These are phyloP conservation scores for Sporisorium reilianum DNA, from an alignment of 1,284 basidiomycete genomes.

Conservation along the genomic window DNA sequence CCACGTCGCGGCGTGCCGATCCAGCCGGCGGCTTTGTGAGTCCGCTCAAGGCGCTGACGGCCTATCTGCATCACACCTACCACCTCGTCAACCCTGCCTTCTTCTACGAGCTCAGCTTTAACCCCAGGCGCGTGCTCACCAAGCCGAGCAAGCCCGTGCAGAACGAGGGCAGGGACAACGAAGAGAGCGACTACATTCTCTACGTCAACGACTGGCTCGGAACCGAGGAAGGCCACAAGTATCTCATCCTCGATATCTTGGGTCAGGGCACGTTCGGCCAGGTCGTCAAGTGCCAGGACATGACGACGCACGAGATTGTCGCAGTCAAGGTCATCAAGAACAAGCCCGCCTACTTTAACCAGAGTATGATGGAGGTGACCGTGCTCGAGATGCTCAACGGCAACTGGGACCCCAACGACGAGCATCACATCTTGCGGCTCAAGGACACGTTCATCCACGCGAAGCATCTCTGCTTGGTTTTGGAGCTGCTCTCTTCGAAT, in stretches of 20 bases:
- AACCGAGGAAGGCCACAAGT: constrained; percentile 75
- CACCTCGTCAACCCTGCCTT: constrained; percentile 69
- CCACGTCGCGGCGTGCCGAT: constrained; percentile 59
- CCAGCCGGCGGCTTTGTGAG: constrained; percentile 66
- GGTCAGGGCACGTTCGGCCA: constrained; percentile 99
- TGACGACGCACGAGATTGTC: constrained; percentile 97
- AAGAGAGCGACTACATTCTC: constrained; percentile 68
- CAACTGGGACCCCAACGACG: constrained; percentile 81
- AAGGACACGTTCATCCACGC: constrained; percentile 97
- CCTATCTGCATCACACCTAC: constrained; percentile 69
- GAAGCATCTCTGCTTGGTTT: constrained; percentile 95
- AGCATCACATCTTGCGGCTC: constrained; percentile 95
- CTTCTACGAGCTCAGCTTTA: constrained; percentile 69
- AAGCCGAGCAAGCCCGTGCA: constrained; percentile 68
- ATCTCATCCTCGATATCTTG: constrained; percentile 95
- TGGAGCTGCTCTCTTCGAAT: constrained; percentile 96
- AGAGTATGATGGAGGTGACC: constrained; percentile 99
- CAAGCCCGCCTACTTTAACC: constrained; percentile 98
- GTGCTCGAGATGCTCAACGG: constrained; percentile 82
- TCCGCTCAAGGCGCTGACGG: constrained; percentile 67
- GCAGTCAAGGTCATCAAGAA: constrained; percentile 99
- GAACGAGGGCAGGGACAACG: constrained; percentile 68
- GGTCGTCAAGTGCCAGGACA: constrained; percentile 99
- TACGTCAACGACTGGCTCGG: constrained; percentile 69
- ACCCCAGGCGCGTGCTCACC: constrained; percentile 66